phyloP scores from a whole-genome alignment of 768 basidiomycete genomes.

The Russula virescens region DNA sequence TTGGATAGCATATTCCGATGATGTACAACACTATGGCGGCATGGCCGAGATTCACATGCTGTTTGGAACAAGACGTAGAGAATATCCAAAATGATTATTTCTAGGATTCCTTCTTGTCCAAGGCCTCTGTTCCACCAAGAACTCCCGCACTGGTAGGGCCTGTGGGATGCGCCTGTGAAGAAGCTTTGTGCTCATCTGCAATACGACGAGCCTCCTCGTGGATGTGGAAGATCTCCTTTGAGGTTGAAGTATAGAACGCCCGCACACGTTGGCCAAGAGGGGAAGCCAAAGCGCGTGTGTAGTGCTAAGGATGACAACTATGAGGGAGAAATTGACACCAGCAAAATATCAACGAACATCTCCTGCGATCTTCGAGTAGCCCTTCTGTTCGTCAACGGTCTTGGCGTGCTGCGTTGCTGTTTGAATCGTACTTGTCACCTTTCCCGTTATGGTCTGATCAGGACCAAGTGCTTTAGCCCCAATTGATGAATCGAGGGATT shows the following conservation, averaged over 20 bases:
- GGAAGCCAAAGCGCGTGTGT: slow-evolving; percentile 66
- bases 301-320: slow-evolving; percentile 50
- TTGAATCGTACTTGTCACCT: slow-evolving; percentile 57
- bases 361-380: slow-evolving; percentile 58
- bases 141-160: background rate
- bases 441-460: slow-evolving; percentile 73
- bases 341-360: slow-evolving; percentile 42
- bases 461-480: slow-evolving; percentile 71
- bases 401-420: slow-evolving; percentile 65
- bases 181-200: slow-evolving; percentile 50
- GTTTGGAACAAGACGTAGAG: background rate
- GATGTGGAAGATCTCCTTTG: slow-evolving; percentile 86
- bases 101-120: background rate
- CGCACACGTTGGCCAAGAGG: slow-evolving; percentile 71
- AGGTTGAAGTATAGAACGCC: slow-evolving; percentile 79
- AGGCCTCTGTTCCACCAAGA: background rate
- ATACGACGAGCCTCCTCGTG: slow-evolving; percentile 91
- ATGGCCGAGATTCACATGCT: background rate
- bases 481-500: slow-evolving; percentile 59
- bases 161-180: background rate
- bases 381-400: slow-evolving; percentile 77
- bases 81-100: background rate
- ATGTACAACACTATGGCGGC: background rate
- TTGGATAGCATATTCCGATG: background rate
- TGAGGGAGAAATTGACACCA: background rate